Base-by-base conservation (phyloP, 768 basidiomycete genomes). In the Zangia roseola region DNA sequence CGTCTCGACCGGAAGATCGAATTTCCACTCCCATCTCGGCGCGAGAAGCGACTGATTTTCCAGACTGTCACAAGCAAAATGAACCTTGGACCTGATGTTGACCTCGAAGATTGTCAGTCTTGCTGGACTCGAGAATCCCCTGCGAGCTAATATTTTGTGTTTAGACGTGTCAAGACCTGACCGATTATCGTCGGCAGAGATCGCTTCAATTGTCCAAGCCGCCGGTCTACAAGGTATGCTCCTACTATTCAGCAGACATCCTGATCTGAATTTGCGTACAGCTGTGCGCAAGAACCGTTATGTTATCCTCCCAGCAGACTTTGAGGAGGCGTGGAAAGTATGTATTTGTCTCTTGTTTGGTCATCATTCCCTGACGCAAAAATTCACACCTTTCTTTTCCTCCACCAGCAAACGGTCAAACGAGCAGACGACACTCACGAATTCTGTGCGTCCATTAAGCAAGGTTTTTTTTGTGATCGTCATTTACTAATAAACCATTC, bases 251-350 rank as follows among this genome's bases (percentile, higher is more conserved):
- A 37, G 19, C 43, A 10, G 17, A 25, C 5, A 13, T 40, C 45
- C 38, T 16, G 35, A 50, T 42, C 49, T 46, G 28, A 59, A 36
- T 25, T 21, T 19, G 31, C 40, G 49, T 42, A 34, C 30, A 62
- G 94, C 94, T 57, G 95, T 98, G 14, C 86, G 95, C 50, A 97
- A 97, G 75, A 97, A 98, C 70, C 88, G 95, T 63, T 99, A 99
- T 72, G 83, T 99, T 39, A 94, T 99, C 64, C 75, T 98, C 19
- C 95, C 97, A 0, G 82, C 88, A 13, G 97, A 99, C 79, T 98
- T 99, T 61, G 97, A 99, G 67, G 95, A 98, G 70, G 94, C 94
- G 65, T 99, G 94, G 94, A 98, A 97, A 80, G 94, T 95, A 57
- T 63, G 90, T 81, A 56, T 83, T 86, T 84, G 64, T 57, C 10